A percentile compares a stretch with the other conserved stretches of the same genome.
Conservation (phyloP, 169 alveolate genomes). For the Plasmodium reichenowi region DNA sequence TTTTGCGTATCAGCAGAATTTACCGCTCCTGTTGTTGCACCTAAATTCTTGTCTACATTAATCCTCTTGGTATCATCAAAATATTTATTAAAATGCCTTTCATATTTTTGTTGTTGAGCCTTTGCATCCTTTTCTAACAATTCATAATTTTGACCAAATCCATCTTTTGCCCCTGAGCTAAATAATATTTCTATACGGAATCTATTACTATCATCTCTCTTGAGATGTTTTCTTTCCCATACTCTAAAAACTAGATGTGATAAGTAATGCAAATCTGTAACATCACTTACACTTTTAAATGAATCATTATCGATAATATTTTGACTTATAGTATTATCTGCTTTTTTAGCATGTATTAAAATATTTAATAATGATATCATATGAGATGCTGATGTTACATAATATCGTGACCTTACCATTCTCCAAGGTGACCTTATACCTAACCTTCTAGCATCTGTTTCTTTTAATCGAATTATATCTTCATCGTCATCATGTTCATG, state of each 20-base stretch:
- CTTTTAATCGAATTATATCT: conserved; percentile 86
- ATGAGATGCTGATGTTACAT: conserved; percentile 92
- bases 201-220: conserved; percentile 57
- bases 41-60: not conserved
- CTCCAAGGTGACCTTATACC: conserved; percentile 91
- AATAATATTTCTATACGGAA: conserved; percentile 87
- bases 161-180: conserved; percentile 89
- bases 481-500: conserved; percentile 78
- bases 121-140: conserved; percentile 82
- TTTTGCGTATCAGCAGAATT: not conserved
- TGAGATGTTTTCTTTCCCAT: conserved; percentile 83
- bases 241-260: conserved; percentile 90
- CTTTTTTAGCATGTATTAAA: conserved; percentile 80
- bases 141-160: conserved; percentile 85
- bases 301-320: conserved; percentile 79
- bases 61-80: conserved; percentile 50
- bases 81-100: conserved; percentile 79
- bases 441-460: conserved; percentile 88
- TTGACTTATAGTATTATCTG: conserved; percentile 78
- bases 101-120: conserved; percentile 84
- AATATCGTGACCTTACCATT: conserved; percentile 91
- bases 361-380: conserved; percentile 86
- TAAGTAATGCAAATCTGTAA: conserved; percentile 87
- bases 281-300: conserved; percentile 74
- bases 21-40: not conserved